phyloP scores from a whole-genome alignment of 1,139 yeast species.

The Saccharomyces hybrid region DNA sequence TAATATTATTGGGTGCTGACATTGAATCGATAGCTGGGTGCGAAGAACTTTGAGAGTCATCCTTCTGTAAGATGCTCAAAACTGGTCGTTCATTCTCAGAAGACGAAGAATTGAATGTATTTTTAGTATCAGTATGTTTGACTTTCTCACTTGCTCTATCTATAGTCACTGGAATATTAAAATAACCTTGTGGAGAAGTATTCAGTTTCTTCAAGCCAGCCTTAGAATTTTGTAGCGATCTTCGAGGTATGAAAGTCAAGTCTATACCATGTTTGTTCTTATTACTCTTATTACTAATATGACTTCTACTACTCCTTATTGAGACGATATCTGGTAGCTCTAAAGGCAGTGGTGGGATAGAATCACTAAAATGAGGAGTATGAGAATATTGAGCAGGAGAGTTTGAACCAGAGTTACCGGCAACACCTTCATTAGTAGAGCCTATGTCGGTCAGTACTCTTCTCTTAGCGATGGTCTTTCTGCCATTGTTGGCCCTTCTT shows the following conservation, averaged over 20 bases:
- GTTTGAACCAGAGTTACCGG: neutral
- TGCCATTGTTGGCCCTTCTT: slow-evolving; percentile 11
- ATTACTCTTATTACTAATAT: neutral
- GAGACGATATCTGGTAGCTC: slow-evolving; percentile 22
- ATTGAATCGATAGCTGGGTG: neutral
- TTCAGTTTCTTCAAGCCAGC: slow-evolving; percentile 17
- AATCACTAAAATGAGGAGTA: slow-evolving; percentile 1
- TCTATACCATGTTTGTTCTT: slow-evolving; percentile 7
- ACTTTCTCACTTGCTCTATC: slow-evolving; percentile 5
- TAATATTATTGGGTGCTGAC: neutral
- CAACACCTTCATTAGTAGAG: neutral
- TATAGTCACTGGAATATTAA: slow-evolving; percentile 17
- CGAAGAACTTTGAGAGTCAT: neutral
- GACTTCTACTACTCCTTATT: slow-evolving; percentile 5
- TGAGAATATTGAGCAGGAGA: neutral
- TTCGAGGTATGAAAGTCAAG: slow-evolving; percentile 12
- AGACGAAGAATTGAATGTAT: neutral
- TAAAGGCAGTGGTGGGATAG: slow-evolving; percentile 5
- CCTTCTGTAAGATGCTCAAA: neutral
- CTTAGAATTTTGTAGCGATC: slow-evolving; percentile 21
- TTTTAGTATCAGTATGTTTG: neutral
- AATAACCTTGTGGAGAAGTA: slow-evolving; percentile 10
- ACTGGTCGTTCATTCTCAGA: neutral
- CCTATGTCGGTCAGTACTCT: slow-evolving; percentile 8
- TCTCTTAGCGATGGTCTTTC: slow-evolving; percentile 17